Base-by-base conservation (phyloP, 108 stramenopile genomes). In the Discostella pseudostelligera region DNA sequence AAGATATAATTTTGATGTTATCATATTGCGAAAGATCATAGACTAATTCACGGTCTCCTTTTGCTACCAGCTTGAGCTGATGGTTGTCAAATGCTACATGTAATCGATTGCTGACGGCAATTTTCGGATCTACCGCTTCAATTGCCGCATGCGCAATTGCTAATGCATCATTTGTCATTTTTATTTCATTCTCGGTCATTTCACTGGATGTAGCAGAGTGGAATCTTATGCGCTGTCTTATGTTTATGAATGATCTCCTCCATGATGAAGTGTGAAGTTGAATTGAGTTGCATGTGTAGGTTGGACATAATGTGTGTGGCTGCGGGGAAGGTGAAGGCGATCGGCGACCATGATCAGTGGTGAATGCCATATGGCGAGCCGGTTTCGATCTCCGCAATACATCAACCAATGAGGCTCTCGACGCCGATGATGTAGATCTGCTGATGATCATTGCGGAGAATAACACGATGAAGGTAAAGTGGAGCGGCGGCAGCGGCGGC, bases 111-210 rank as follows among this genome's bases (percentile, higher is more conserved):
- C 51, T 39, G 1, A 75, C 53, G 29, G 88, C 88, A 22, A 46
- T 66, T 20, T 70, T 76, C 5, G 91, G 91, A 65, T 87, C 61
- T 10, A 92, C 91, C 10, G 91, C 87, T 43, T 45, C 56, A 62
- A 92, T 92, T 22, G 91, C 86, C 28, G 71, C 54, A 1, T 81
- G 17, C 40, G 77, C 56, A n/a, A 92, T 92, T 45, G 76, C 44
- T 58, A 77, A 63, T 3, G 80, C 83, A 69, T 92, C 83, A 0
- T 64, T 29, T 59, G 70, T 85, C 88, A 89, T 87, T 58, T 69
- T 37, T 19, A 59, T 39, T 78, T 85, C 88, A n/a, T 78, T 74
- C 14, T 50, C 36, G 16, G 84, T 82, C 28, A 46, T 59, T 45
- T 55, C 65, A 46, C 39, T 28, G 1, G n/a, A 13, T 16, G 21